These are phyloP conservation scores for Exutisphaerella laricina DNA, from an alignment of 2,329 filamentous ascomycete genomes.

Conservation along the genomic window DNA sequence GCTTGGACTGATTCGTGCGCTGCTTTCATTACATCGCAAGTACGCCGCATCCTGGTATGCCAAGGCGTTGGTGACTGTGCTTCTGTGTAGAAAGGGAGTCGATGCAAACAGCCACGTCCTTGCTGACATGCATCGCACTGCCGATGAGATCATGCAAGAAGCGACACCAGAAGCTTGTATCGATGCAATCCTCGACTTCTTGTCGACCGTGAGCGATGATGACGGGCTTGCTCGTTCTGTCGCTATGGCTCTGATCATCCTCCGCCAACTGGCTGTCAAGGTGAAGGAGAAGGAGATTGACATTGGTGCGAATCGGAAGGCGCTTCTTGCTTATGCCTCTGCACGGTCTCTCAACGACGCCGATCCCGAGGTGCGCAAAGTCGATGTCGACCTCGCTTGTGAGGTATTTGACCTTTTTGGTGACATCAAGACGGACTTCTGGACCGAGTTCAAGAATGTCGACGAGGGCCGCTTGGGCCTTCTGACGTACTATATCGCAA, in stretches of 20 bases:
- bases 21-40: conserved; percentile 62
- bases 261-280: conserved; percentile 54
- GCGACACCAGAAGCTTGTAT: conserved; percentile 51
- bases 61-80: conserved; percentile 60
- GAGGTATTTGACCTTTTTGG: conserved; percentile 52
- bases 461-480: conserved; percentile 69
- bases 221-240: conserved; percentile 41
- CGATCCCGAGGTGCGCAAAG: conserved; percentile 48
- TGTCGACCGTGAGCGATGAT: conserved; percentile 27
- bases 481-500: conserved; percentile 76
- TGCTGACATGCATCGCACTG: conserved; percentile 65
- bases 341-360: conserved; percentile 23
- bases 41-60: conserved; percentile 63
- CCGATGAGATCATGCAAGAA: conserved; percentile 63
- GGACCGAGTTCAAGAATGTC: conserved; percentile 56
- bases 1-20: conserved; percentile 65
- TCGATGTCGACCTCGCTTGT: conserved; percentile 74
- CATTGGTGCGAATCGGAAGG: conserved; percentile 19
- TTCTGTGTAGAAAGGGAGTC: conserved; percentile 60
- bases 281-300: conserved; percentile 16
- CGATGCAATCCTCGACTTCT: conserved; percentile 35
- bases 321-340: conserved; percentile 24
- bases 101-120: conserved; percentile 62
- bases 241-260: conserved; percentile 57
- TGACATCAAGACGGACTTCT: conserved; percentile 49